phyloP scores from a whole-genome alignment of 2,329 filamentous ascomycete genomes.

The Cladosporium sp. region DNA sequence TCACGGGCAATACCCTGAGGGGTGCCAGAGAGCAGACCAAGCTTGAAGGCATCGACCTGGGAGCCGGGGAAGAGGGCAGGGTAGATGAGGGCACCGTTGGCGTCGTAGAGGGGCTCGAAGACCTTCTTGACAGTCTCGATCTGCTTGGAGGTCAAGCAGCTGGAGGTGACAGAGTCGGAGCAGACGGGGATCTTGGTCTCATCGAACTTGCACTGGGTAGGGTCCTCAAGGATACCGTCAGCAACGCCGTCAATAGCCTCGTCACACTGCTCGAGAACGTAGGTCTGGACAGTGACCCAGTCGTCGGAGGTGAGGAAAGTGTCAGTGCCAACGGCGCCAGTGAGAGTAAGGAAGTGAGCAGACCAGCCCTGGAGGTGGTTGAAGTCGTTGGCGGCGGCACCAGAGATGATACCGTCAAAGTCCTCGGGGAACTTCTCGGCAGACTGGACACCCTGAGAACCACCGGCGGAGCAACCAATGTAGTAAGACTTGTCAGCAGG shows the following conservation, averaged over 20 bases:
- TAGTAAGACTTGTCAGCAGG: constrained; percentile 47
- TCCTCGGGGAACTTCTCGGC: constrained; percentile 48
- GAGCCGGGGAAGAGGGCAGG: constrained; percentile 54
- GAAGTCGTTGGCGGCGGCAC: constrained; percentile 46
- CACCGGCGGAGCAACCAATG: constrained; percentile 51
- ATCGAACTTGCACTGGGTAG: constrained; percentile 46
- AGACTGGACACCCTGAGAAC: constrained; percentile 50
- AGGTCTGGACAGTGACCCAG: constrained; percentile 46
- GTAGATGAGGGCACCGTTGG: constrained; percentile 49
- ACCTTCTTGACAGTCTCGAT: constrained; percentile 46
- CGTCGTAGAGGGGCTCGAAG: constrained; percentile 45
- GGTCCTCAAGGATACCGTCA: constrained; percentile 52
- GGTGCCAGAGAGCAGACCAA: constrained; percentile 43
- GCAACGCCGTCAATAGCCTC: constrained; percentile 48
- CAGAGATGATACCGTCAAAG: constrained; percentile 51
- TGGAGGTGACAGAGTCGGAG: constrained; percentile 34
- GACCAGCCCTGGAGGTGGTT: constrained; percentile 48
- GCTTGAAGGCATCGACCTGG: constrained; percentile 41
- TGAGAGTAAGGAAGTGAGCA: constrained; percentile 44
- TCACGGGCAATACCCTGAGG: constrained; percentile 48
- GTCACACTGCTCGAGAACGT: constrained; percentile 53
- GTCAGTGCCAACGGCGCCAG: constrained; percentile 41
- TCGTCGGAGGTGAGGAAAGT: constrained; percentile 42
- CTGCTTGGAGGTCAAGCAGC: constrained; percentile 48
- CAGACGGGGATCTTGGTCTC: constrained; percentile 39